Base-by-base conservation (phyloP, 768 basidiomycete genomes). In the Serendipita vermifera region DNA sequence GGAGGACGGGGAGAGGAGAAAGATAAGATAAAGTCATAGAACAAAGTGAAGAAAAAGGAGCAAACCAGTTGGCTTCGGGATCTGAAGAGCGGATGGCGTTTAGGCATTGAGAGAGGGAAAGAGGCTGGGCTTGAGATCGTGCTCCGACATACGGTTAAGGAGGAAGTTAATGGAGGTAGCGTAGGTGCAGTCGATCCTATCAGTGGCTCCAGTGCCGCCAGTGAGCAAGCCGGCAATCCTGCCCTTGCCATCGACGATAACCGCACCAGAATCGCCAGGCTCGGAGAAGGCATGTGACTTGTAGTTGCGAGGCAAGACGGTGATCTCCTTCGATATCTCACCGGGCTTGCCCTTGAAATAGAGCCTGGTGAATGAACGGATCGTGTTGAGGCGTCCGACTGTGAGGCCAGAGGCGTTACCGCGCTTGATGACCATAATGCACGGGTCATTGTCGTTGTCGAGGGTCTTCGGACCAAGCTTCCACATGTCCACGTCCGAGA, bases 111-210 rank as follows among this genome's bases (percentile, higher is more conserved):
- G n/a, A n/a, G n/a, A n/a, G n/a, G 35, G 35, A 9, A n/a, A 36
- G 35, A 36, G 9, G 35, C n/a, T 36, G 9, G 35, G 35, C 9
- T 36, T 36, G 35, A 36, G n/a, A n/a, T n/a, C 35, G 9, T 9
- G 9, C n/a, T 36, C n/a, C n/a, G 9, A 9, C 35, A 62, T 62
- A 15, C 61, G 65, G 58, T 57, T 2, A 55, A 67, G 51, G 60
- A 67, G 64, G 63, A 61, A 68, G 46, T 54, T 63, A 60, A 71
- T 66, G n/a, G 71, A 63, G n/a, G 72, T 73, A 51, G 68, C 69
- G 59, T 72, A 73, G 27, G 72, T 70, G 5, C 69, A 60, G 58
- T 72, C 67, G 29, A 63, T 61, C 55, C 54, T 46, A 61, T 61
- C 38, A 3, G 60, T 59, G 54, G 62, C 59, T 33, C 71, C 70